Evolutionary conservation across 1,284 basidiomycete species (phyloP).

Genomic region (Rhodotorula sp.): DNA sequence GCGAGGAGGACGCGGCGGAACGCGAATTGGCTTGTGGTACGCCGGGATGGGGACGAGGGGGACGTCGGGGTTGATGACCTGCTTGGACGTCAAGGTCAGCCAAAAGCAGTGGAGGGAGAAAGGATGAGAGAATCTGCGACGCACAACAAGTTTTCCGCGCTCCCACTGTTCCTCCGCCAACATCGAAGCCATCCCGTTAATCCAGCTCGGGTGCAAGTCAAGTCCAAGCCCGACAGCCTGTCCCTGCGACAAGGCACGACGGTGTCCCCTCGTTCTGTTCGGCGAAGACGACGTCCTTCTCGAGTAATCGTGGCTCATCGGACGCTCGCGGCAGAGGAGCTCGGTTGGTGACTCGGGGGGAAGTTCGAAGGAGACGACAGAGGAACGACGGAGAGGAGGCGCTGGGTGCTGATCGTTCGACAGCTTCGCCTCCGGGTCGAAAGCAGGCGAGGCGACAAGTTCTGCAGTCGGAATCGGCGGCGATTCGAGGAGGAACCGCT

Average conservation of each 20-base stretch:
- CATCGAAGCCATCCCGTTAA: neutral
- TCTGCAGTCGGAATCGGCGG: neutral
- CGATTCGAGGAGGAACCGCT: neutral
- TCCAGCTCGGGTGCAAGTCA: no score
- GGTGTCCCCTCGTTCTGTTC: neutral
- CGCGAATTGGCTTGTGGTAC: no score
- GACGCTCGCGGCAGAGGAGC: neutral
- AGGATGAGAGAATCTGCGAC: neutral
- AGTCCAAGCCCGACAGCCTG: neutral
- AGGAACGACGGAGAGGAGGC: neutral
- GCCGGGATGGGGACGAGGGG: neutral
- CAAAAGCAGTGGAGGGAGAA: neutral
- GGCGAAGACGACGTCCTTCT: no score
- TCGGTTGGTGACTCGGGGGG: neutral
- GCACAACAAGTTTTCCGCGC: neutral
- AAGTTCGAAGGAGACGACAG: constrained; percentile 9
- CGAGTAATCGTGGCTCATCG: neutral
- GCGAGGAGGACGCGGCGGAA: neutral
- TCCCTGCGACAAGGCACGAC: neutral
- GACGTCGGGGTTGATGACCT: constrained; percentile 9
- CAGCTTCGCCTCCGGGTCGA: neutral
- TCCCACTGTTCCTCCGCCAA: neutral
- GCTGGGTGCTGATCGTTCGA: neutral
- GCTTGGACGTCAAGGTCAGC: neutral
- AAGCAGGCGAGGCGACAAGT: neutral